Evolutionary conservation across 257 asterid genomes (phyloP).

Genomic region (Salvia rosmarinus): DNA sequence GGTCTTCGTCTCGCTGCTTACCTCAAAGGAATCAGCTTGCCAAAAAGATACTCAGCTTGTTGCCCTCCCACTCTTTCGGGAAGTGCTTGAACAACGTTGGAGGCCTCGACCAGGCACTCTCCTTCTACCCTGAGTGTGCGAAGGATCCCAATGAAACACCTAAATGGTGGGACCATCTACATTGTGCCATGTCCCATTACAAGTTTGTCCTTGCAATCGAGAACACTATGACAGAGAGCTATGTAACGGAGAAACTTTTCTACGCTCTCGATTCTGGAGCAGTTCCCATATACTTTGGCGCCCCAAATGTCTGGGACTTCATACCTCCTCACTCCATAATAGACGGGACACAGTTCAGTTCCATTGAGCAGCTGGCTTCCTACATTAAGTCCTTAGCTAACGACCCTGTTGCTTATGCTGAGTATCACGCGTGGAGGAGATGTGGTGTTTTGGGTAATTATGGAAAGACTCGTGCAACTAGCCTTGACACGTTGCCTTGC

Average conservation of each 20-base stretch:
- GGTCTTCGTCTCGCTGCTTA: constrained; percentile 98
- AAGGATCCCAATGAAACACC: constrained; percentile 66
- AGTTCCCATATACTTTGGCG: constrained; percentile 95
- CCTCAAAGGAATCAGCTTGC: constrained; percentile 83
- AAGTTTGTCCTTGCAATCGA: constrained; percentile 95
- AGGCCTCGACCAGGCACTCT: constrained; percentile 75
- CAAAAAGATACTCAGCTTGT: constrained; percentile 58
- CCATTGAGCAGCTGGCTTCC: constrained; percentile 75
- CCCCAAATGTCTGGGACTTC: constrained; percentile 88
- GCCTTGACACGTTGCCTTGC: constrained; percentile 87
- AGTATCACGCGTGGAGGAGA: constrained; percentile 98
- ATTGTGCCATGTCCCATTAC: constrained; percentile 96
- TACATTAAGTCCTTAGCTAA: constrained; percentile 70
- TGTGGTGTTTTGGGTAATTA: constrained; percentile 89
- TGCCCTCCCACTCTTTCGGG: constrained; percentile 89
- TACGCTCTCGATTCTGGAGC: constrained; percentile 95
- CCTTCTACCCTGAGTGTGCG: constrained; percentile 71
- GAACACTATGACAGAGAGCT: constrained; percentile 86
- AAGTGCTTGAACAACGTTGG: constrained; percentile 96
- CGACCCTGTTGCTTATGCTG: constrained; percentile 87
- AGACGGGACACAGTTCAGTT: constrained; percentile 76
- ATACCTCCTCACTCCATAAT: constrained; percentile 93
- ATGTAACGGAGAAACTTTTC: constrained; percentile 90
- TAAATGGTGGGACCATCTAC: constrained; percentile 96
- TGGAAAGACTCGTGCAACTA: constrained; percentile 67